These are phyloP conservation scores for Gossypium turneri DNA, from an alignment of 345 rosid species.

Conservation along the genomic window DNA sequence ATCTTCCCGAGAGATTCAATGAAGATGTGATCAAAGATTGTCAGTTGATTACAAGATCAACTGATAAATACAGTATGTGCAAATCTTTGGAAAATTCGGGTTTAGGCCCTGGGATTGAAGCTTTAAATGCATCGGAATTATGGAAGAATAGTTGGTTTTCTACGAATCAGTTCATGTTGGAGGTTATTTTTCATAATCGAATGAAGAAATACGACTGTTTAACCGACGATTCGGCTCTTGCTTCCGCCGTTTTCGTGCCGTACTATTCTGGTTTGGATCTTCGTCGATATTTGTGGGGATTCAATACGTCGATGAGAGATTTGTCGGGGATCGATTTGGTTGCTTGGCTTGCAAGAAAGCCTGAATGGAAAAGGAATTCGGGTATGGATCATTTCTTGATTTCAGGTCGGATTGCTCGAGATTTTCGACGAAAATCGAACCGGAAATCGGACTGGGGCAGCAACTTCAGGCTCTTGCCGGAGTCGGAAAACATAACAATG, in stretches of 20 bases:
- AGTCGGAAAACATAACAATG: slow-evolving; percentile 36
- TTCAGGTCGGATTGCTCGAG: slow-evolving; percentile 39
- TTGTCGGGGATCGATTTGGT: slow-evolving; percentile 24
- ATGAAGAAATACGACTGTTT: slow-evolving; percentile 41
- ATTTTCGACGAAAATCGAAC: slow-evolving; percentile 29
- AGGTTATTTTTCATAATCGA: slow-evolving; percentile 42
- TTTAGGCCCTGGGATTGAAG: slow-evolving; percentile 32
- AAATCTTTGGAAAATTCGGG: slow-evolving; percentile 30
- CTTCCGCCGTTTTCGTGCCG: slow-evolving; percentile 47
- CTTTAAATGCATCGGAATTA: slow-evolving; percentile 14
- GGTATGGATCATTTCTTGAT: slow-evolving; percentile 48
- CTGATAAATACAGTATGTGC: slow-evolving; percentile 36
- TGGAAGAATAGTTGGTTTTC: slow-evolving; percentile 37
- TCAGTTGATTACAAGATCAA: slow-evolving; percentile 22
- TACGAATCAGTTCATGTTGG: slow-evolving; percentile 34
- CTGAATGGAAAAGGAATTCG: slow-evolving; percentile 37
- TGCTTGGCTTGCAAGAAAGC: slow-evolving; percentile 31
- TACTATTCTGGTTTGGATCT: slow-evolving; percentile 43
- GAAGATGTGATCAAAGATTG: slow-evolving; percentile 35
- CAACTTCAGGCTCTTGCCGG: slow-evolving; percentile 36
- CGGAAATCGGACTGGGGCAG: slow-evolving; percentile 38
- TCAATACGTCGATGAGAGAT: slow-evolving; percentile 31
- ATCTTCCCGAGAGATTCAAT: slow-evolving; percentile 37
- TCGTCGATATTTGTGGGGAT: slow-evolving; percentile 42
- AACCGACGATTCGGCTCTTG: slow-evolving; percentile 36